Evolutionary conservation across 352 stramenopile genomes (phyloP).

Genomic region (Globisporangium recalcitrans): DNA sequence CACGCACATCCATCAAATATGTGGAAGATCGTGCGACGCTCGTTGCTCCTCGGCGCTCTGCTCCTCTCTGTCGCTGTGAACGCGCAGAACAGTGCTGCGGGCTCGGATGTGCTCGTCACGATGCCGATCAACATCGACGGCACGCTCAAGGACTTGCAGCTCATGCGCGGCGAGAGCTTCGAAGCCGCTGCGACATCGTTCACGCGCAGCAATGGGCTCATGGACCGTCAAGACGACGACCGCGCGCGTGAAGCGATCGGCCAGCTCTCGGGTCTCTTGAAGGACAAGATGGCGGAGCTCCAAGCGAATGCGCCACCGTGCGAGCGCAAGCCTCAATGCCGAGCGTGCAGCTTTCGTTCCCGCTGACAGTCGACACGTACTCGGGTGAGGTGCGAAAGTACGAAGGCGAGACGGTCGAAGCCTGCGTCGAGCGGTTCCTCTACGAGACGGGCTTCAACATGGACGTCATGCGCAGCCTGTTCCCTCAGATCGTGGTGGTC

Average conservation of each 20-base stretch:
- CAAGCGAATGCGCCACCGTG: constrained; percentile 17
- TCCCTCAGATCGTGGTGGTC: constrained; percentile 51
- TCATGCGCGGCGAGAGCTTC: constrained; percentile 62
- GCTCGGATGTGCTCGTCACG: constrained; percentile 57
- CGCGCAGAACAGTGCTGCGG: constrained; percentile 20
- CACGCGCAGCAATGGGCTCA: constrained; percentile 51
- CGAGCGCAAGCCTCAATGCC: constrained; percentile 15
- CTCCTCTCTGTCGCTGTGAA: constrained; percentile 11
- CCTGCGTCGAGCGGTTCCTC: constrained; percentile 64
- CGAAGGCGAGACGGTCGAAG: constrained; percentile 48
- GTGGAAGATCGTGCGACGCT: constrained; percentile 16
- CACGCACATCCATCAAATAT: constrained; percentile 5
- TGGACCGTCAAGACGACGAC: constrained; percentile 39
- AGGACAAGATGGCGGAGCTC: constrained; percentile 55
- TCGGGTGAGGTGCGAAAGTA: constrained; percentile 51
- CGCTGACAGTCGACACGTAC: constrained; percentile 49
- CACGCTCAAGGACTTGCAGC: constrained; percentile 48
- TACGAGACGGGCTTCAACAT: constrained; percentile 48
- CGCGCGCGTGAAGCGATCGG: constrained; percentile 53
- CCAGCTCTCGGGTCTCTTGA: constrained; percentile 60
- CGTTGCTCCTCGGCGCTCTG: constrained; percentile 24
- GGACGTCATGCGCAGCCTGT: constrained; percentile 59
- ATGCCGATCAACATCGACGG: constrained; percentile 65
- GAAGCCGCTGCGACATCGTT: constrained; percentile 62
- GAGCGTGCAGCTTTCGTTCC: constrained; percentile 54